A percentile compares a stretch with the other conserved stretches of the same genome.
These are phyloP conservation scores for Funneliformis mosseae DNA, from an alignment of 192 early-diverging fungal species.

Conservation along the genomic window DNA sequence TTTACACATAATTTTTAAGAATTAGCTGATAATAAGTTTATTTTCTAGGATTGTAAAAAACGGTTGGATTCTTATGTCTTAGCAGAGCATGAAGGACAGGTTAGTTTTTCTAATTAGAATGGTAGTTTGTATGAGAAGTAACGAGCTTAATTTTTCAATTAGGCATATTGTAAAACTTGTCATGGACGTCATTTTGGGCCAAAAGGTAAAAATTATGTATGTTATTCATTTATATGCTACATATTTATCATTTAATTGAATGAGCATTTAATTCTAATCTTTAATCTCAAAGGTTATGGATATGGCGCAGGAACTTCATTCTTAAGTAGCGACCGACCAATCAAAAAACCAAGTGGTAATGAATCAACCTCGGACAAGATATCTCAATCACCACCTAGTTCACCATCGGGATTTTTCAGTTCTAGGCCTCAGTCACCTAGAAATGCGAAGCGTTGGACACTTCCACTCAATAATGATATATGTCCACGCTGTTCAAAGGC, in stretches of 20 bases:
- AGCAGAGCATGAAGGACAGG: constrained; percentile 57
- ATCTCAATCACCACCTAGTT: constrained; percentile 26
- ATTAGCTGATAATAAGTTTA: constrained; percentile 28
- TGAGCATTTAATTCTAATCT: neutral
- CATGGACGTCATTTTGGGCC: constrained; percentile 60
- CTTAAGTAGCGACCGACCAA: constrained; percentile 41
- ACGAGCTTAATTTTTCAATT: neutral
- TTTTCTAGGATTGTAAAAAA: constrained; percentile 55
- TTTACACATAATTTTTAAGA: neutral
- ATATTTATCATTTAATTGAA: neutral
- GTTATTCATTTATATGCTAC: neutral
- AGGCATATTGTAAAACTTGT: constrained; percentile 63
- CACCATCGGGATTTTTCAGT: constrained; percentile 28
- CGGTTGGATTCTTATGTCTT: constrained; percentile 56
- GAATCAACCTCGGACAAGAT: neutral
- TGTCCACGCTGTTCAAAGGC: constrained; percentile 59
- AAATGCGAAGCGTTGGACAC: constrained; percentile 5
- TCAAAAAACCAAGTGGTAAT: constrained; percentile 9
- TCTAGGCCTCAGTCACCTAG: constrained; percentile 4
- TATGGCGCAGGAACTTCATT: constrained; percentile 46
- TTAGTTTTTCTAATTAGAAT: constrained; percentile 23
- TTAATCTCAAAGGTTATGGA: constrained; percentile 36
- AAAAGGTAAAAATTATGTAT: constrained; percentile 45
- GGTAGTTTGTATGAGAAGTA: too few species aligned
- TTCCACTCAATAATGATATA: constrained; percentile 42